Evolutionary conservation across 2,329 filamentous ascomycete species (phyloP), one percentile per base, ranked within the genome.

Genomic region (Fusarium piperis): DNA sequence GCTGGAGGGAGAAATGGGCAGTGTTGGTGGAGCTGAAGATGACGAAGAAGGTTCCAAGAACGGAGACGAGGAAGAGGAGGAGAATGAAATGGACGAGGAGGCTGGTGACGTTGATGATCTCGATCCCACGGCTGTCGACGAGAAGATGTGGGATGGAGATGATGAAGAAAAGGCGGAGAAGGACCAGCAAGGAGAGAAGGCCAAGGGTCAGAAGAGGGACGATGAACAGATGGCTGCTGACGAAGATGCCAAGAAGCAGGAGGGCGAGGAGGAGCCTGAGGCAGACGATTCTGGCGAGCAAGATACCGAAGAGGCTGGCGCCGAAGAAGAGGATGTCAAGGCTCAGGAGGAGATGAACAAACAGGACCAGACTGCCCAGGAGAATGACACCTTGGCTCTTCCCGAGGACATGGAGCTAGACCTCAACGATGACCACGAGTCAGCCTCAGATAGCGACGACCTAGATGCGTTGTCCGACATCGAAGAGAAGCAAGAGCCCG

Each of bases 81-180:
- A 91, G 33, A 85, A 92, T n/a, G 92, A 94, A 11, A 91, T 97
- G 79, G 94, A 98, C 72, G 95, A 97, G 76, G 94, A 98, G 81
- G 89, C 93, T 6, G 96, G 95, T 1, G 93, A 94, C 76, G 94
- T 98, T 12, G 94, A 98, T 82, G 94, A 97, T 76, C 85, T 97
- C 44, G 95, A 97, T 74, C 92, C 94, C 13, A 93, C 91, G 16
- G 93, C 95, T 20, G 93, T 98, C 1, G 97, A 99, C 79, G 97
- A 99, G 83, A 99, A 98, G 85, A 94, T 98, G 89, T 99, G 96
- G 96, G 95, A 99, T 81, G 95, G 94, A 39, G 91, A 91, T 51
- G 91, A 92, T 59, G 91, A 94, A 46, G 88, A 95, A 48, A 90
- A 95, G 53, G 91, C 93, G 2, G 92, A 95, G 53, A 96, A 96